A percentile compares a stretch with the other conserved stretches of the same genome.
Evolutionary conservation across 768 basidiomycete species (phyloP).

Genomic region (Ramaria rubella): DNA sequence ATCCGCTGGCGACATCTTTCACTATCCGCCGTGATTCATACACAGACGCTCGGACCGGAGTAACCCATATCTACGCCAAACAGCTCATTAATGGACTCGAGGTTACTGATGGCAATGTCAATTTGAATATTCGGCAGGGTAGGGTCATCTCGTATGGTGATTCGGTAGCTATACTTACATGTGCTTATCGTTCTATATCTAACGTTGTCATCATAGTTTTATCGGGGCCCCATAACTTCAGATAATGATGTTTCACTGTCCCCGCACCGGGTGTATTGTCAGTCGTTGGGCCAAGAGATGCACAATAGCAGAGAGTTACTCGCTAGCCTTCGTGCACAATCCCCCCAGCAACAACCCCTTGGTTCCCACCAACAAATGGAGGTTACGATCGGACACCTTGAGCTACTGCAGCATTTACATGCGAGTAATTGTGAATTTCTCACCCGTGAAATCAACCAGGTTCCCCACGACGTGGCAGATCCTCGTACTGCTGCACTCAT

Average conservation of each 20-base stretch:
- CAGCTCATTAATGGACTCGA: slow-evolving; percentile 83
- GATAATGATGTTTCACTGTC: background rate
- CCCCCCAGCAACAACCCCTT: background rate
- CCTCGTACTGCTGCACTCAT: slow-evolving; percentile 56
- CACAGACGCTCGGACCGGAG: slow-evolving; percentile 77
- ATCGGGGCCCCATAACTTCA: slow-evolving; percentile 50
- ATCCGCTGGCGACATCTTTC: background rate
- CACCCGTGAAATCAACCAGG: slow-evolving; percentile 29
- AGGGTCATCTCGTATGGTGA: slow-evolving; percentile 80
- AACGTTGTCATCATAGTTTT: slow-evolving; percentile 52
- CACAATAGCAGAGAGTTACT: background rate
- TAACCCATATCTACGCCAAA: slow-evolving; percentile 83
- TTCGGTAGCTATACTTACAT: slow-evolving; percentile 48
- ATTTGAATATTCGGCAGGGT: slow-evolving; percentile 85
- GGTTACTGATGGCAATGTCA: slow-evolving; percentile 87
- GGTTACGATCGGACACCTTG: background rate
- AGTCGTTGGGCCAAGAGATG: background rate
- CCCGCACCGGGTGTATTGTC: background rate
- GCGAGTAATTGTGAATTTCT: slow-evolving; percentile 47
- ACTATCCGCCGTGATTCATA: slow-evolving; percentile 75
- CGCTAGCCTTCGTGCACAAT: background rate
- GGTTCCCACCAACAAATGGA: background rate
- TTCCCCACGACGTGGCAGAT: slow-evolving; percentile 20
- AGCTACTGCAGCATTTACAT: slow-evolving; percentile 34
- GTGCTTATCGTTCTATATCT: too few species aligned